Percentiles rank a stretch among this genome's conserved stretches.
Evolutionary conservation across 2,329 filamentous ascomycete species (phyloP).

Genomic region (Colletotrichum echinochloae): DNA sequence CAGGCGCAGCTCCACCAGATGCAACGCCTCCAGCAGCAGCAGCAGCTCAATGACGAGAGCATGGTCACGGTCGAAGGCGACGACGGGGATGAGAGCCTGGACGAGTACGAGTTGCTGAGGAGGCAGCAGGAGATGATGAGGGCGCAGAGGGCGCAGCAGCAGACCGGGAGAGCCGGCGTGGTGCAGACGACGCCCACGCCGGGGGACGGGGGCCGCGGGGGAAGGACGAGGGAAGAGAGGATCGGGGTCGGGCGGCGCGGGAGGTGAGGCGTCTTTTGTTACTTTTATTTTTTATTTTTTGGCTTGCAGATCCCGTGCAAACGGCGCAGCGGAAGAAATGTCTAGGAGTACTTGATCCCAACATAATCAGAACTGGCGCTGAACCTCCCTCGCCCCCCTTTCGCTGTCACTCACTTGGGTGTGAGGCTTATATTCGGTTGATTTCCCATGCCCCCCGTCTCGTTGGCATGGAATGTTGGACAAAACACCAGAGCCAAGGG

Average conservation of each 20-base stretch:
- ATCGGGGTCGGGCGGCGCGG: conserved; percentile 51
- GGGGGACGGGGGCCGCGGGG: conserved; percentile 36
- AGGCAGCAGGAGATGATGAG: conserved; percentile 31
- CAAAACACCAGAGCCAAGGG: background rate
- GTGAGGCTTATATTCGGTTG: background rate
- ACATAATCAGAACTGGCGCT: background rate
- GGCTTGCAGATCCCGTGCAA: background rate
- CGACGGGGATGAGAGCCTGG: conserved; percentile 26
- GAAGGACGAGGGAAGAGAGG: conserved; percentile 52
- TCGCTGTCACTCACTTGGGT: background rate
- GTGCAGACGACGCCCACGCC: conserved; percentile 46
- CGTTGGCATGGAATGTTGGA: background rate
- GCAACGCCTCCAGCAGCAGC: conserved; percentile 35
- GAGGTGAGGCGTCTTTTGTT: conserved; percentile 14
- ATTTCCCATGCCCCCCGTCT: background rate
- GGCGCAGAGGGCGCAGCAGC: conserved; percentile 42
- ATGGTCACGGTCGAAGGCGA: conserved; percentile 34
- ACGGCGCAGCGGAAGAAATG: too few relatives aligned
- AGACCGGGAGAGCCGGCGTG: conserved; percentile 31
- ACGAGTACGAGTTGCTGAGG: conserved; percentile 38
- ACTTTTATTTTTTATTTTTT: too few relatives aligned
- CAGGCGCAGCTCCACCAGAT: conserved; percentile 30
- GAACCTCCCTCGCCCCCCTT: background rate
- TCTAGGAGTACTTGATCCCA: background rate
- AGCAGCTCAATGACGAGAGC: conserved; percentile 35